Conservation (phyloP, 2,329 filamentous ascomycete genomes). For the Pleomassaria siparia region DNA sequence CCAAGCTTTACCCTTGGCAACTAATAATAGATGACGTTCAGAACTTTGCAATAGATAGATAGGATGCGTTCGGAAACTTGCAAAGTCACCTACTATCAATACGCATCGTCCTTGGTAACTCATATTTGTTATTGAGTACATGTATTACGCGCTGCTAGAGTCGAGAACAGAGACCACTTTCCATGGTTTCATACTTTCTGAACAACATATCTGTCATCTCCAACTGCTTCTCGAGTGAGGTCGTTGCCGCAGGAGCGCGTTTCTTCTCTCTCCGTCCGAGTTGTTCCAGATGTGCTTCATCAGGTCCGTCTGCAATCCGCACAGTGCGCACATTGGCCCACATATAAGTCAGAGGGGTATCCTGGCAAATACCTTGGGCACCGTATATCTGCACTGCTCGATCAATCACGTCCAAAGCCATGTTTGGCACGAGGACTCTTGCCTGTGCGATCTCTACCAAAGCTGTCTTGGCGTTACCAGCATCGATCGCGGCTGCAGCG, state of each 20-base stretch:
- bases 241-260: conserved; percentile 59
- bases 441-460: conserved; percentile 90
- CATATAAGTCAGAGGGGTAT: conserved; percentile 77
- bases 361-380: conserved; percentile 84
- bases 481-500: conserved; percentile 89
- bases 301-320: conserved; percentile 84
- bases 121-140: not conserved
- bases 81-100: not conserved
- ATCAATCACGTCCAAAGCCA: conserved; percentile 82
- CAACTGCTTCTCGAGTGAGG: conserved; percentile 63
- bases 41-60: no score
- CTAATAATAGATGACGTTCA: no score
- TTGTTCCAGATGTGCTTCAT: conserved; percentile 78
- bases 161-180: conserved; percentile 14
- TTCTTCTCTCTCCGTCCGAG: conserved; percentile 77
- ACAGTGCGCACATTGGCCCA: conserved; percentile 79
- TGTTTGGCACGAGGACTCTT: conserved; percentile 83
- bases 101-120: no score
- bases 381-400: conserved; percentile 88
- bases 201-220: conserved; percentile 65
- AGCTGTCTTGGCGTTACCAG: conserved; percentile 78
- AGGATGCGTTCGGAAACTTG: not conserved
- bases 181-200: conserved; percentile 51
- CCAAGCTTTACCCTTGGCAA: no score
- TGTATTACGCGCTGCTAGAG: conserved; percentile 1